Conservation (phyloP, 1,139 yeast genomes). For the Diutina rugosa region DNA sequence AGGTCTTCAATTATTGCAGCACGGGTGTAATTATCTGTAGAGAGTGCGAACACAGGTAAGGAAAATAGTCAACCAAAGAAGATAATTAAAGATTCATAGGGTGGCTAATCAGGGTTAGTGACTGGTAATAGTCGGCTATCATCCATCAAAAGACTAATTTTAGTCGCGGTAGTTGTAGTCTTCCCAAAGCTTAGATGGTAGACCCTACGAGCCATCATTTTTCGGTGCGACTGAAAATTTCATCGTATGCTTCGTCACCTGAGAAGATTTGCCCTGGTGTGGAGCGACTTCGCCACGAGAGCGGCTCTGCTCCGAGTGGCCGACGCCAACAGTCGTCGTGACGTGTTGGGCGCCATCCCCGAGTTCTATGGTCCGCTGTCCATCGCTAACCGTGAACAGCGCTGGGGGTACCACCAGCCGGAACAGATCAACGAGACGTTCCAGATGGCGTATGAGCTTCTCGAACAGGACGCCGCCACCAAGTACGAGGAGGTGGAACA, state of each 20-base stretch:
- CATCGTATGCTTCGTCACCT: neutral
- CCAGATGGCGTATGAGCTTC: slow-evolving; percentile 47
- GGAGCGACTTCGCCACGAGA: slow-evolving; percentile 35
- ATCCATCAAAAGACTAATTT: no score
- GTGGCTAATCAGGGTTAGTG: no score
- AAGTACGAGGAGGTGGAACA: slow-evolving; percentile 9
- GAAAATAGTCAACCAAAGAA: no score
- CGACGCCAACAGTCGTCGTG: slow-evolving; percentile 15
- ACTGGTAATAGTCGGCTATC: no score
- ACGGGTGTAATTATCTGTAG: no score
- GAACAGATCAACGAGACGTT: slow-evolving; percentile 60
- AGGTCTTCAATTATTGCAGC: no score
- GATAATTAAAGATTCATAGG: no score
- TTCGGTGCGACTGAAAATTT: neutral
- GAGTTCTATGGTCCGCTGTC: slow-evolving; percentile 22
- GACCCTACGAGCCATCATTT: no score
- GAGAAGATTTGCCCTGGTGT: slow-evolving; percentile 11
- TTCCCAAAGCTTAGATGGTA: no score
- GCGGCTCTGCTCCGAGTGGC: slow-evolving; percentile 23
- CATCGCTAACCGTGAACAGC: slow-evolving; percentile 9
- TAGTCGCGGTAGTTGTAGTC: no score
- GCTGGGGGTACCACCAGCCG: slow-evolving; percentile 47
- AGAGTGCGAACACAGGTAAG: no score
- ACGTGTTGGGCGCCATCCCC: slow-evolving; percentile 21
- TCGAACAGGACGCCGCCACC: slow-evolving; percentile 33